Evolutionary conservation across 1,284 basidiomycete genomes (phyloP), one percentile per base, ranked within the genome.

Genomic region (Neotropicomus parvogracilis): DNA sequence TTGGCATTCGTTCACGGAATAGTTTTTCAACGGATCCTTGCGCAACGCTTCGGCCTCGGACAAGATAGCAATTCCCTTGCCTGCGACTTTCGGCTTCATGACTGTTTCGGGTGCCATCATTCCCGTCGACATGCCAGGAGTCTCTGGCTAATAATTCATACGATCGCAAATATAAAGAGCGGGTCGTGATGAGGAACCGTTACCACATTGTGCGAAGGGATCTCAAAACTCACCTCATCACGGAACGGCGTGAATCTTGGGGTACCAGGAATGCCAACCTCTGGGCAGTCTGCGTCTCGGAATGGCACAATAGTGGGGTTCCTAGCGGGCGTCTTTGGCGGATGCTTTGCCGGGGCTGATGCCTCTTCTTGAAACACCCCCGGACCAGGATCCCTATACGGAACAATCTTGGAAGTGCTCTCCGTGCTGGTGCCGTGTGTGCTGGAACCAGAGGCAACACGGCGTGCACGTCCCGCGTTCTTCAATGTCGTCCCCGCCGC

Each of bases 21-120:
- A 86, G 59, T 89, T 89, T 72, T 87, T 89, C 64, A 89, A 68
- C 2, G 87, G 87, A 63, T 88, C 83, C 59, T 79, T 85, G 50
- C 85, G 72, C 50, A 89, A 64, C 2, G 85, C 86, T 61, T 89
- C 86, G 13, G 83, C 83, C 63, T 88, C 85, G 1, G 80, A 77
- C 26, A 72, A 64, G 26, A 74, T 64, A 26, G 64, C 59, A 35
- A 70, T 66, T 8, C 70, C 71, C 41, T 67, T 74, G 20, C 69
- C 62, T 46, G 69, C 68, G 49, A 67, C 70, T 64, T 75, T 79
- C 28, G 73, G 70, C 59, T 81, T 85, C 77, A 86, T 85, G n/a
- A 81, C 73, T 14, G 80, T 74, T 33, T 75, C 75, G 17, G 74
- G 70, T 33, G 64, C 44, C 28, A 45, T 44, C 11, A 44, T 37